Percentiles rank a stretch among this genome's conserved stretches.
Conservation (phyloP, 2,329 filamentous ascomycete species). For the Xylaria sp. region DNA sequence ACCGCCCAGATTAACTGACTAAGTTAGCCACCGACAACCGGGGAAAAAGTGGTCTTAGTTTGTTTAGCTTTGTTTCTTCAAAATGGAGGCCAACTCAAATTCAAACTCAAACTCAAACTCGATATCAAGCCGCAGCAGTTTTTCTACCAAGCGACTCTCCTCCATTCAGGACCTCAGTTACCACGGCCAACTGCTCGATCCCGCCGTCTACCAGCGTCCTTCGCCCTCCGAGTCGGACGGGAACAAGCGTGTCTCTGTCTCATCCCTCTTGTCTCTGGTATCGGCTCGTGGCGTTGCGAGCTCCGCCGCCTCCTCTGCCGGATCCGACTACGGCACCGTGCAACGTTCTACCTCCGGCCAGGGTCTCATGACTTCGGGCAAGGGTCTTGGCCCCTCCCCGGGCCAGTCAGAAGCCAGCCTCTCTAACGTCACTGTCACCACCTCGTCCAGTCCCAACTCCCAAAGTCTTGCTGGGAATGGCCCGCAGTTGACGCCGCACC, state of each 20-base stretch:
- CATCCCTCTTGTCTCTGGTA: constrained; percentile 76
- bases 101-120: constrained; percentile 34
- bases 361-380: constrained; percentile 58
- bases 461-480: constrained; percentile 55
- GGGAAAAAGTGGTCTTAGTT: constrained; percentile 26
- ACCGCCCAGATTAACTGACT: constrained; percentile 7
- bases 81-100: constrained; percentile 40
- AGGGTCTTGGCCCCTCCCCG: constrained; percentile 53
- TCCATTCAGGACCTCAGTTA: constrained; percentile 42
- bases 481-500: constrained; percentile 58
- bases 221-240: constrained; percentile 60
- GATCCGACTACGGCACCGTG: constrained; percentile 59
- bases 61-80: constrained; percentile 26
- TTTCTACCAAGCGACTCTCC: constrained; percentile 26
- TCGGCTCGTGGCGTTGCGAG: constrained; percentile 66
- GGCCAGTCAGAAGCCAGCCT: constrained; percentile 62
- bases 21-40: background rate
- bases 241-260: constrained; percentile 74
- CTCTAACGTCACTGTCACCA: constrained; percentile 64
- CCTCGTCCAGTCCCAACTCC: constrained; percentile 57
- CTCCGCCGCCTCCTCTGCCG: constrained; percentile 62
- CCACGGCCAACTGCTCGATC: constrained; percentile 58
- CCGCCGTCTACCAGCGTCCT: constrained; percentile 57
- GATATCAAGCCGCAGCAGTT: constrained; percentile 19
- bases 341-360: constrained; percentile 58